Base-by-base conservation (phyloP, 2,329 filamentous ascomycete genomes). In the Fusarium praegraminearum region DNA sequence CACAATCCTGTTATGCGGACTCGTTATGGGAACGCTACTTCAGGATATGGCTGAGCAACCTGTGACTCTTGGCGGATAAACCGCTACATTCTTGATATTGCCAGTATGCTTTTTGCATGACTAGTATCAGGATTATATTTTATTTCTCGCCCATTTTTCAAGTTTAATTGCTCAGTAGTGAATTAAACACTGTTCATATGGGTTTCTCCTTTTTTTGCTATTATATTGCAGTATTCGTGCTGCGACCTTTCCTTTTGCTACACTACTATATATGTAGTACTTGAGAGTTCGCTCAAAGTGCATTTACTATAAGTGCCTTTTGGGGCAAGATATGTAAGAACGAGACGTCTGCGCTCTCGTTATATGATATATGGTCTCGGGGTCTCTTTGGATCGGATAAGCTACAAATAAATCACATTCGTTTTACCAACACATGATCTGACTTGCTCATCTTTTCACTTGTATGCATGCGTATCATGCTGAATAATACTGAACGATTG, bases 141-240 rank as follows among this genome's bases (percentile, higher is more conserved):
- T 41, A 15, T 47, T 43, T 28, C 35, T 38, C 20, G 3, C 24
- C 13, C 24, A 28, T 18, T 24, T 20, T 30, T 11, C 49, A 18
- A 8, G 22, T 12, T 28, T 40, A 28, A 40, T 9, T 2, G 2
- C 35, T 41, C 11, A 20, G 18, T 38, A 51, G 35, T 30, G 22
- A 51, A 24, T 40, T 22, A n/a, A 51, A 52, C 22, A 41, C 12
- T 32, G 26, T 44, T 12, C 6, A 18, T 47, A 7, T 46, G 12
- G 10, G n/a, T 6, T 13, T 38, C 41, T 12, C 47, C 22, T 13
- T 9, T 15, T 63, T 60, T 24, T 30, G 8, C 18, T 18, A n/a
- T 69, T 65, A 11, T 55, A n/a, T 32, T 49, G 30, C 54, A 61
- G 45, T 28, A 24, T 18, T 20, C 11, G 9, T 46, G 32, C 41